phyloP scores from a whole-genome alignment of 805 yeast genomes.

The Lachancea lanzarotensis region DNA sequence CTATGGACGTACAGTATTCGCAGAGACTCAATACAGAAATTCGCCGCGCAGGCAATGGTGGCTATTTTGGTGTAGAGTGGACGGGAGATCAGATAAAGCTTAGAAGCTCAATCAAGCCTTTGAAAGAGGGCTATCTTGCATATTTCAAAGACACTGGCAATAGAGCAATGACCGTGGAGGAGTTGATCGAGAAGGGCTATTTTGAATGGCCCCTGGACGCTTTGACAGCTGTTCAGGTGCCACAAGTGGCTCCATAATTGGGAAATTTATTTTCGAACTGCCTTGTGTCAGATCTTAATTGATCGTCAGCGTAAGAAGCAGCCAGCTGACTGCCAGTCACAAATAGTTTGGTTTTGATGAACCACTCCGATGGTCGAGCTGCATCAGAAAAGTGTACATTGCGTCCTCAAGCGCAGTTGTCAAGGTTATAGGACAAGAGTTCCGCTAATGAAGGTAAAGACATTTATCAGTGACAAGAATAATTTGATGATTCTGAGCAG shows the following conservation, averaged over 20 bases:
- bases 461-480: too few relatives aligned
- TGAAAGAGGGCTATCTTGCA: slow-evolving; percentile 41
- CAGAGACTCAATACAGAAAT: slow-evolving; percentile 37
- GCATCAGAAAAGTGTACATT: too few relatives aligned
- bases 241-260: slow-evolving; percentile 10
- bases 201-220: slow-evolving; percentile 29
- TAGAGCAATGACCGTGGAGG: slow-evolving; percentile 35
- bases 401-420: too few relatives aligned
- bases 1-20: slow-evolving; percentile 56
- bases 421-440: too few relatives aligned
- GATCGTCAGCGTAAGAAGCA: too few relatives aligned
- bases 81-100: slow-evolving; percentile 38
- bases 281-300: too few relatives aligned
- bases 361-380: too few relatives aligned
- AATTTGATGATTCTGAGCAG: too few relatives aligned
- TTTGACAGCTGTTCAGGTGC: slow-evolving; percentile 14
- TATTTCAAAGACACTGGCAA: slow-evolving; percentile 36
- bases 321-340: neutral
- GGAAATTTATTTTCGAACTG: too few relatives aligned
- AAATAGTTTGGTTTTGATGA: too few relatives aligned
- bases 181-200: slow-evolving; percentile 35
- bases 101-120: slow-evolving; percentile 38
- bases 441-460: too few relatives aligned
- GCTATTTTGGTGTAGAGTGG: slow-evolving; percentile 50
- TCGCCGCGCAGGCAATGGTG: slow-evolving; percentile 35